Base-by-base conservation (phyloP, 208 protist species). In the Crithidia brevicula region DNA sequence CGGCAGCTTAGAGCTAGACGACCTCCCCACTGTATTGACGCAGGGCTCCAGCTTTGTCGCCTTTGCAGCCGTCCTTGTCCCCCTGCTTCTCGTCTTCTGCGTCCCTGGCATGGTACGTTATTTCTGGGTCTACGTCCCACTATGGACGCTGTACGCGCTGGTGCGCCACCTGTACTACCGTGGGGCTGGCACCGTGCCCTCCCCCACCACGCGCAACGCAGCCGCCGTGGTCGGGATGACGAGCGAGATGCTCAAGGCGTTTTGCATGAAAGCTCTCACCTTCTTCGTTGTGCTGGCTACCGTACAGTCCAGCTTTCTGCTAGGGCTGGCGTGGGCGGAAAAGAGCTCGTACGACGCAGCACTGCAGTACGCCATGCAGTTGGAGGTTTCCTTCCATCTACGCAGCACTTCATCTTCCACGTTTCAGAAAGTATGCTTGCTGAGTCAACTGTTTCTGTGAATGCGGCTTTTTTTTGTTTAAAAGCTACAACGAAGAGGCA, bases 11-110 rank as follows among this genome's bases (percentile, higher is more conserved):
- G 68, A 91, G 66, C 67, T 91, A 20, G 70, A 81, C 18, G 76
- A 83, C 63, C 61, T 91, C 38, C 70, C 78, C 28, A 91, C 75
- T 0, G 85, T 91, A 22, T 45, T 86, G 18, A 77, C 87, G 58
- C 85, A 91, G 49, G 79, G 82, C 40, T 72, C 75, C 25, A 73
- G 64, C 34, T 91, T 91, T 56, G 84, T 91, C 54, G 67, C 70
- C 5, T 86, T 88, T 47, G 56, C 79, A 4, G 75, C 82, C 11
- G 71, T 88, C 33, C 38, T 88, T 13, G 50, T 91, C 13, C 85
- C 85, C 25, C 57, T 82, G 28, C 53, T 82, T 2, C 6, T 78
- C 28, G 57, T 74, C 0, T 85, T 88, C 28, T 88, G 85, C 52
- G 10, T 83, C 18, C 22, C 56, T 0, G 82, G 77, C 4, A 9